phyloP scores from a whole-genome alignment of 495 filamentous ascomycete genomes.

The Tuber indicum region DNA sequence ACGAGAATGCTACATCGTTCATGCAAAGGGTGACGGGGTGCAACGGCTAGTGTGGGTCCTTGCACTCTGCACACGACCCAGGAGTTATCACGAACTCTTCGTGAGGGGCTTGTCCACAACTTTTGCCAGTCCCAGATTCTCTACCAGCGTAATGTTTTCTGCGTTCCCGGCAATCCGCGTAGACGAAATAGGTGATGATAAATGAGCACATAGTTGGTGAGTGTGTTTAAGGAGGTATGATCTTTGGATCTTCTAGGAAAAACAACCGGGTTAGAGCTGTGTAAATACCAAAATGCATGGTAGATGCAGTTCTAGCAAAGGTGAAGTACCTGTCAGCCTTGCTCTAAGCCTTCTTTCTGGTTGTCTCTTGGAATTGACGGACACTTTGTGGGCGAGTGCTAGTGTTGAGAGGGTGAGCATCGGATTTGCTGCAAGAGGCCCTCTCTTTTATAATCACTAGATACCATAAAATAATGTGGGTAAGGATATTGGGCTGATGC shows the following conservation, averaged over 20 bases:
- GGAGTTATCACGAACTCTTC: not conserved
- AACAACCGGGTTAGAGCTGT: not conserved
- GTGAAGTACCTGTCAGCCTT: not conserved
- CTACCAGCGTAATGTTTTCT: not conserved
- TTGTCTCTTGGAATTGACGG: not conserved
- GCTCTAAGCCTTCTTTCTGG: not conserved
- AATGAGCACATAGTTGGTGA: not conserved
- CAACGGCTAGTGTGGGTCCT: not conserved
- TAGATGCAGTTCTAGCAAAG: not conserved
- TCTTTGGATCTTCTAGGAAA: not conserved
- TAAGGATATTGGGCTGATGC: not conserved
- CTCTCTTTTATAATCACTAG: slow-evolving; percentile 3
- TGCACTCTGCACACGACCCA: not conserved
- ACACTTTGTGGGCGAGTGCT: not conserved
- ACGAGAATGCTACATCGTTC: not conserved
- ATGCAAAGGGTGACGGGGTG: not conserved
- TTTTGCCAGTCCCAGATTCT: not conserved
- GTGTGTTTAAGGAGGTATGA: not conserved
- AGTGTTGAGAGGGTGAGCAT: not conserved
- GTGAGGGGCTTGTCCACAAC: not conserved
- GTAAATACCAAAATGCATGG: not conserved
- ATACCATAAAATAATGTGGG: not conserved
- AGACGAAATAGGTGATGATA: not conserved
- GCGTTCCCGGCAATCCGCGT: not conserved
- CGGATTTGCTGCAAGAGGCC: not conserved